Evolutionary conservation across 495 filamentous ascomycete genomes (phyloP).

Genomic region (Ramalina intermedia): DNA sequence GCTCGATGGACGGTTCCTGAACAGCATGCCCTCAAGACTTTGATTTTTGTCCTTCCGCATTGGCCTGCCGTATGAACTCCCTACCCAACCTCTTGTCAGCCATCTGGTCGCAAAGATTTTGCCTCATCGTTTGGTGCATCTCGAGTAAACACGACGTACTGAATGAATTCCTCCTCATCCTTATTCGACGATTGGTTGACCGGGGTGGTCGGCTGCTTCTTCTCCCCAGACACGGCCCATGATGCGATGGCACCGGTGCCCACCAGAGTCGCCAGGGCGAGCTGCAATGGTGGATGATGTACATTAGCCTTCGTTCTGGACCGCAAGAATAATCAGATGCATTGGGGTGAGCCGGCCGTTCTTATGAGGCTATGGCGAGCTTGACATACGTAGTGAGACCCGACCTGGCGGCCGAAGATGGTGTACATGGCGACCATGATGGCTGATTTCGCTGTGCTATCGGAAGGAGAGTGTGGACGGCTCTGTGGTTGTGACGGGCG

Average conservation of each 20-base stretch:
- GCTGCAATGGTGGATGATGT: conserved; percentile 33
- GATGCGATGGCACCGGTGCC: conserved; percentile 44
- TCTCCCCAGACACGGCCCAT: conserved; percentile 42
- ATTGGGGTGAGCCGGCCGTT: no score
- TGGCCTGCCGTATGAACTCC: conserved; percentile 65
- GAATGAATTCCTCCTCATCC: conserved; percentile 95
- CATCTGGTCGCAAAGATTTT: not conserved
- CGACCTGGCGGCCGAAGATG: conserved; percentile 78
- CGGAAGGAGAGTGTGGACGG: conserved; percentile 24
- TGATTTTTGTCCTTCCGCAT: conserved; percentile 52
- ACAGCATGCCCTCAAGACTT: conserved; percentile 16
- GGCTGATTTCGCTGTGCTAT: conserved; percentile 19
- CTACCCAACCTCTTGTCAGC: conserved; percentile 24
- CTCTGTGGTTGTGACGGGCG: conserved; percentile 11
- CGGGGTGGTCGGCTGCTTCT: conserved; percentile 46
- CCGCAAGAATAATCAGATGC: no score
- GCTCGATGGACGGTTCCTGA: no score
- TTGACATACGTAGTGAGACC: conserved; percentile 76
- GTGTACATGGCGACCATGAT: conserved; percentile 82
- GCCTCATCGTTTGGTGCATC: conserved; percentile 16
- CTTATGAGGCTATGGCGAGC: not conserved
- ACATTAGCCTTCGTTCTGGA: no score
- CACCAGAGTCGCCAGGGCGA: conserved; percentile 72
- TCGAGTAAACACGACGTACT: conserved; percentile 37
- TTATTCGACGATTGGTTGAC: conserved; percentile 77